phyloP scores from a whole-genome alignment of 208 protist species.

The Angomonas deanei region DNA sequence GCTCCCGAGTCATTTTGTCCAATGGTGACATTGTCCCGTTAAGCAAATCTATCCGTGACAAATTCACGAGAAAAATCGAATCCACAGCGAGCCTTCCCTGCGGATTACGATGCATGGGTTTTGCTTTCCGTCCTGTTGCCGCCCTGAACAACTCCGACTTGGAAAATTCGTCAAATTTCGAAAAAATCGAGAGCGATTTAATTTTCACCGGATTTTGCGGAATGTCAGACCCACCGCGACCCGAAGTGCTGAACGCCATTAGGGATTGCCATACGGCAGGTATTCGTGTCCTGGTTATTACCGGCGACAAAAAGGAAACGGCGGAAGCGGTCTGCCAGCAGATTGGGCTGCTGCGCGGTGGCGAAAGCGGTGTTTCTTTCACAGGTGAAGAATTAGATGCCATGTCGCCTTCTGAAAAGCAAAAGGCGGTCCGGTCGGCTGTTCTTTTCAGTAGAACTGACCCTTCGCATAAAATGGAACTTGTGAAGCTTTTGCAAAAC shows the following conservation, averaged over 20 bases:
- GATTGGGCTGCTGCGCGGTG: constrained; percentile 88
- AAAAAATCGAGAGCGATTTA: constrained; percentile 73
- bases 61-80: constrained; percentile 35
- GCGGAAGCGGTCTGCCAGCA: constrained; percentile 93
- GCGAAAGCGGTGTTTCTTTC: constrained; percentile 37
- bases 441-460: constrained; percentile 83
- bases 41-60: constrained; percentile 11
- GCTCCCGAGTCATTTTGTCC: constrained; percentile 42
- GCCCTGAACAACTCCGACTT: constrained; percentile 34
- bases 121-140: constrained; percentile 54
- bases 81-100: constrained; percentile 47
- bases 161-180: constrained; percentile 56
- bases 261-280: constrained; percentile 88
- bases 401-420: constrained; percentile 55
- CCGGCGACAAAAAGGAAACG: constrained; percentile 95
- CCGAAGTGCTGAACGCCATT: constrained; percentile 89
- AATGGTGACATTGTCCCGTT: constrained; percentile 49
- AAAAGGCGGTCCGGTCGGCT: constrained; percentile 40
- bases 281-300: constrained; percentile 98
- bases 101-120: constrained; percentile 78
- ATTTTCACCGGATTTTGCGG: constrained; percentile 89
- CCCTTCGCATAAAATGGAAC: constrained; percentile 82
- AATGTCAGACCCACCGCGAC: constrained; percentile 93
- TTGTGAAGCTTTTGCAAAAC: constrained; percentile 81
- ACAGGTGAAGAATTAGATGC: constrained; percentile 71